These are phyloP conservation scores for Pythium coloratum DNA, from an alignment of 352 stramenopile species.

Conservation along the genomic window DNA sequence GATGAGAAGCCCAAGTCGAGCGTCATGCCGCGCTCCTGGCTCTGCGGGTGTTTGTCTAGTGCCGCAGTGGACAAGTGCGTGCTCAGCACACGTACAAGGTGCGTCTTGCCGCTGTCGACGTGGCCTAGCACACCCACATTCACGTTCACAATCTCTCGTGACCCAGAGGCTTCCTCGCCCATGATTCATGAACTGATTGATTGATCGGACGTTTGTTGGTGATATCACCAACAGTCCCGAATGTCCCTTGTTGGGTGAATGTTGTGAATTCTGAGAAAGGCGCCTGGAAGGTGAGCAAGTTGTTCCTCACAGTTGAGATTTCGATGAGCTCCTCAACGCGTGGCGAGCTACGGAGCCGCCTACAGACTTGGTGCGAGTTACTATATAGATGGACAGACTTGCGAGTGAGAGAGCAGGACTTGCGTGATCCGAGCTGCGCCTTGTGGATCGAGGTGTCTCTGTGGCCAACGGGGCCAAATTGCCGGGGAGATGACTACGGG, in stretches of 20 bases:
- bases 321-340: no score
- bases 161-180: not conserved
- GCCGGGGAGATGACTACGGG: no score
- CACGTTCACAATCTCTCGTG: constrained; percentile 75
- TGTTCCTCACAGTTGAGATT: no score
- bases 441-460: no score
- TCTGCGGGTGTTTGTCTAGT: constrained; percentile 98
- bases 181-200: not conserved
- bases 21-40: constrained; percentile 96
- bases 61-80: constrained; percentile 97
- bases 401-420: no score
- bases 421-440: no score
- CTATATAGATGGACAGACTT: no score
- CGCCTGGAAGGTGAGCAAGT: no score
- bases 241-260: not conserved
- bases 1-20: constrained; percentile 98
- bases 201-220: not conserved
- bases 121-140: constrained; percentile 99
- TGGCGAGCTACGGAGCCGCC: no score
- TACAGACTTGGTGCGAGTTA: no score
- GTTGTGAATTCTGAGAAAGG: no score
- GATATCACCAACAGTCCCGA: not conserved
- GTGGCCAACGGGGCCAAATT: no score
- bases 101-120: constrained; percentile 98
- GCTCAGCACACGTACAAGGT: constrained; percentile 94